These are phyloP conservation scores for Colletotrichum sp. DNA, from an alignment of 2,329 filamentous ascomycete genomes.

Conservation along the genomic window DNA sequence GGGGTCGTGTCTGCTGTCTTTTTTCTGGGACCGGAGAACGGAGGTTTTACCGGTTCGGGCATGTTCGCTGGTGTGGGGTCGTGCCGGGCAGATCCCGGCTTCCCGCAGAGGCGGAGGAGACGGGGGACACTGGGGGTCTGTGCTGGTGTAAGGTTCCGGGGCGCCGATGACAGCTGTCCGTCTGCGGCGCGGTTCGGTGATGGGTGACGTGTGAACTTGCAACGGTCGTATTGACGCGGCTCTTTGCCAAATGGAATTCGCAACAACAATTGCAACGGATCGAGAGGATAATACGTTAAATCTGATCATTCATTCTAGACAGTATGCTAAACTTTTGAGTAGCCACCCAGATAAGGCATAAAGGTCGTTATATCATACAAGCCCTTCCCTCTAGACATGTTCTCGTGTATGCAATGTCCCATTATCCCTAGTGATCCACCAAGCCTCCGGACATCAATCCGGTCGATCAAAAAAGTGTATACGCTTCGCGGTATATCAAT, in stretches of 20 bases:
- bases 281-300: background rate
- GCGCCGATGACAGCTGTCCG: background rate
- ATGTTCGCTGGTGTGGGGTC: background rate
- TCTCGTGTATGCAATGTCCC: background rate
- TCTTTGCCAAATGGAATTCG: background rate
- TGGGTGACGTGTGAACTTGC: background rate
- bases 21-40: background rate
- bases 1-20: background rate
- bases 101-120: background rate
- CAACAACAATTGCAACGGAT: background rate
- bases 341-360: background rate
- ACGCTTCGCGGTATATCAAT: background rate
- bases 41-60: constrained; percentile 15
- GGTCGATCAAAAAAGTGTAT: background rate
- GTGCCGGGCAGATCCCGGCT: constrained; percentile 9
- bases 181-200: background rate
- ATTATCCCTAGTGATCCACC: background rate
- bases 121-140: background rate
- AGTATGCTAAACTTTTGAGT: background rate
- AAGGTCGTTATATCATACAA: background rate
- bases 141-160: background rate
- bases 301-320: background rate
- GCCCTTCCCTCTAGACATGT: background rate
- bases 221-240: background rate
- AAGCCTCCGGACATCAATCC: background rate